These are phyloP conservation scores for Lomentospora prolificans DNA, from an alignment of 2,329 filamentous ascomycete species.

Conservation along the genomic window DNA sequence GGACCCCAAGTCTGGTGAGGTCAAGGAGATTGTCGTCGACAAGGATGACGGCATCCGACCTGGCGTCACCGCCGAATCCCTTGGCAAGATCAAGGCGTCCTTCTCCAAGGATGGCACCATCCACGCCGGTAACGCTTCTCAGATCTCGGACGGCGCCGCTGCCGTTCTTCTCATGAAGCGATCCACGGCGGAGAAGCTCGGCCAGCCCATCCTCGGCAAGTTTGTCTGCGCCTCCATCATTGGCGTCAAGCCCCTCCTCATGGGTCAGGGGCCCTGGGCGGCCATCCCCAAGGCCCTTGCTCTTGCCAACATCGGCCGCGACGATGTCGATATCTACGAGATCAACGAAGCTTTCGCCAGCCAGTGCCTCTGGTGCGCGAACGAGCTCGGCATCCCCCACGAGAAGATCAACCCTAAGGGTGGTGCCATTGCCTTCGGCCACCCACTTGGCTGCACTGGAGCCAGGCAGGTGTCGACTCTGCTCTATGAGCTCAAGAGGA, in stretches of 20 bases:
- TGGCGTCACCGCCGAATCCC: slow-evolving; percentile 76
- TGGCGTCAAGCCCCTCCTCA: slow-evolving; percentile 84
- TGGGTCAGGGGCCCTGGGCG: slow-evolving; percentile 93
- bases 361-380: slow-evolving; percentile 88
- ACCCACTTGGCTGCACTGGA: slow-evolving; percentile 89
- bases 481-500: slow-evolving; percentile 80
- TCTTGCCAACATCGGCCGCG: slow-evolving; percentile 74
- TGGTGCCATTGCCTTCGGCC: slow-evolving; percentile 90
- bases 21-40: slow-evolving; percentile 70
- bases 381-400: slow-evolving; percentile 70
- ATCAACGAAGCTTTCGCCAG: slow-evolving; percentile 99
- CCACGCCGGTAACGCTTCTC: slow-evolving; percentile 91
- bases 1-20: slow-evolving; percentile 83
- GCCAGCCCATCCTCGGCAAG: slow-evolving; percentile 85
- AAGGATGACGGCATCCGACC: slow-evolving; percentile 81
- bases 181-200: slow-evolving; percentile 76
- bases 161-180: slow-evolving; percentile 95
- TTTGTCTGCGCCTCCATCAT: slow-evolving; percentile 78
- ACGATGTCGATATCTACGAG: slow-evolving; percentile 95
- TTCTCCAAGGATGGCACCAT: slow-evolving; percentile 89
- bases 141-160: slow-evolving; percentile 92
- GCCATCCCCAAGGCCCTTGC: slow-evolving; percentile 87
- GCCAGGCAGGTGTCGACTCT: slow-evolving; percentile 88
- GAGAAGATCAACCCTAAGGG: slow-evolving; percentile 97
- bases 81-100: slow-evolving; percentile 83